These are phyloP conservation scores for Protea cynaroides DNA, from an alignment of 164 flowering plant species.

Conservation along the genomic window DNA sequence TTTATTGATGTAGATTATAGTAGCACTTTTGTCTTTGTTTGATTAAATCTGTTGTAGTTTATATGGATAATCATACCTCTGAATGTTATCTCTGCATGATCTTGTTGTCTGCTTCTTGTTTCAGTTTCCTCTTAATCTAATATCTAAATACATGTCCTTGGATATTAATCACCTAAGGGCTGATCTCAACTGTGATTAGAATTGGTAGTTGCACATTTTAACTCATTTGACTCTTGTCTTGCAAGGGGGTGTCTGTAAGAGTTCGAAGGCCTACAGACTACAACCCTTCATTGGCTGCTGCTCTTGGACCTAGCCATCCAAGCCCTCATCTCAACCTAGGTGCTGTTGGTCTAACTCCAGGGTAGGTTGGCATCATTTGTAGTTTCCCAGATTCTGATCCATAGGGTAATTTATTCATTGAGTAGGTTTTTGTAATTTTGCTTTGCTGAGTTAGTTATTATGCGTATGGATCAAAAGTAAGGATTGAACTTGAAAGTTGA, in stretches of 20 bases:
- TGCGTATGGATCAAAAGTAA: too few species aligned
- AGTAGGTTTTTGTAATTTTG: too few species aligned
- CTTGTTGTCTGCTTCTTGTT: neutral
- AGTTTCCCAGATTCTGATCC: too few species aligned
- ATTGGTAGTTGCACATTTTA: conserved; percentile 1
- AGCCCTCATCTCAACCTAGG: conserved; percentile 68
- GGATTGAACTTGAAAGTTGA: too few species aligned
- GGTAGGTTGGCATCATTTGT: conserved; percentile 31
- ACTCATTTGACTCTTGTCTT: conserved; percentile 7
- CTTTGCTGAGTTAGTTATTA: too few species aligned
- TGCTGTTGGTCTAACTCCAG: conserved; percentile 73
- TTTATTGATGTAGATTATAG: too few species aligned
- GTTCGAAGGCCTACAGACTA: conserved; percentile 86
- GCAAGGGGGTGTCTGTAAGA: conserved; percentile 79
- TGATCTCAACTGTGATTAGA: neutral
- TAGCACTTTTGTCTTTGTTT: too few species aligned
- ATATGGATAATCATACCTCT: neutral
- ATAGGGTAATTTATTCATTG: too few species aligned
- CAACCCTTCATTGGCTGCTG: conserved; percentile 76
- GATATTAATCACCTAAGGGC: too few species aligned
- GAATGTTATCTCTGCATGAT: neutral
- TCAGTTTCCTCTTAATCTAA: neutral
- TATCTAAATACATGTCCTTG: neutral
- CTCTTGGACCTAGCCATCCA: conserved; percentile 90
- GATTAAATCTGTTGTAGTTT: too few species aligned